Evolutionary conservation across 805 yeast species (phyloP), one percentile per base, ranked within the genome.

Genomic region (Cyberlindnera galapagoensis): DNA sequence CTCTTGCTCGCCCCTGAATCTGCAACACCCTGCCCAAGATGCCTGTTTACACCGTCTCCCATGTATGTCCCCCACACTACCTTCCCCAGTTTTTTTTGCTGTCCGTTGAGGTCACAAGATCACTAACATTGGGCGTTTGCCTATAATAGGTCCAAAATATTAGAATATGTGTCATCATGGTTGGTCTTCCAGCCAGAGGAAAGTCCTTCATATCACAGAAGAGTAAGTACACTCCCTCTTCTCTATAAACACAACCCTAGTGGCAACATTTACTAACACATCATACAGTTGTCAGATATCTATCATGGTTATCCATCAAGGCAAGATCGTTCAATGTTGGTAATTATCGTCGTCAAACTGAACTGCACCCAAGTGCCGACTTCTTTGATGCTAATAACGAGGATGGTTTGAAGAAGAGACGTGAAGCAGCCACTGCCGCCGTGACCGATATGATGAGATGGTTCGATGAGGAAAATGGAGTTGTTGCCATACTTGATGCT

Each of bases 191-290:
- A 9, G 90, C 92, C 10, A 71, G 97, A 36, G 98, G 98, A 4
- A 92, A 92, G 57, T 82, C 95, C 4, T 78, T 87, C 57, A 90
- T 92, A 41, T 87, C 97, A 3, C 95, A 87, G 54, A 92, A 90
- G 55, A 81, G 63, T 60, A 38, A 19, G 58, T 39, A 13, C 17
- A n/a, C n/a, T n/a, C n/a, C n/a, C n/a, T n/a, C 15, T 15, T 11
- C 16, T 4, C 8, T 16, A 17, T 11, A 6, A 17, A 10, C 15
- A 13, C 16, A 21, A 21, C 17, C 15, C 24, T 16, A 23, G 6
- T 11, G 11, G 31, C 14, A 18, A n/a, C 17, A 9, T 20, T 28
- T 27, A 8, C 19, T 19, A 24, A 18, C 24, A 26, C 20, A 21
- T 14, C 16, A 11, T 15, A 13, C 31, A 59, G 63, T 92, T 33